Evolutionary conservation across 148 eudicot genomes (phyloP), one percentile per base, ranked within the genome.

Genomic region (Persicaria maculosa): DNA sequence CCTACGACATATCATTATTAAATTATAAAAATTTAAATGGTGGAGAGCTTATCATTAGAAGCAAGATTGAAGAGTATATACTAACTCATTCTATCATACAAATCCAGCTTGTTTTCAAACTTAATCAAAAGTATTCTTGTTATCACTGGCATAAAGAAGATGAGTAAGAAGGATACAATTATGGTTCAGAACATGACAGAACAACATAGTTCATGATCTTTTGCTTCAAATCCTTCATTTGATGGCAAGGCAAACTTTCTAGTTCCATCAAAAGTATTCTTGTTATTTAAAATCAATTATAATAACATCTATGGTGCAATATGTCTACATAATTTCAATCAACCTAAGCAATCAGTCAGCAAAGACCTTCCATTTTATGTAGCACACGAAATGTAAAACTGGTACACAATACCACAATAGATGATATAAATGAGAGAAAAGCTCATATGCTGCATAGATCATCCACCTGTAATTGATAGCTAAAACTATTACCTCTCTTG

Each of bases 401-500:
- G 6, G 19, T 17, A 19, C 0, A 22, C 0, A 0, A 0, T 17
- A 4, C 9, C 61, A n/a, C 22, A 0, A 0, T 0, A n/a, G 4
- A 25, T 55, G 19, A n/a, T 1, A 57, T 57, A 57, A 57, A 19
- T 12, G 62, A 57, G 25, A 57, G 40, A 31, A 57, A 25, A 7
- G 25, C 25, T 2, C 19, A 22, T 9, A 59, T 59, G 43, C 17
- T 8, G 65, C 36, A 20, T 9, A 20, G 40, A 55, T 10, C 40
- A 20, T 4, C 7, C 40, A 20, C 22, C 40, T 7, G 65, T 22
- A 59, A 20, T 40, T 68, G 31, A 83, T 44, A 47, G 15, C n/a
- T 71, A 71, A 19, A 71, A 4, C 6, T 54, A 71, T 70, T 79
- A 93, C 98, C 97, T 95, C 97, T 89, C 93, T 87, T 57, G 97